Evolutionary conservation across 257 asterid genomes (phyloP), one percentile per base, ranked within the genome.

Genomic region (Paulownia fortunei): DNA sequence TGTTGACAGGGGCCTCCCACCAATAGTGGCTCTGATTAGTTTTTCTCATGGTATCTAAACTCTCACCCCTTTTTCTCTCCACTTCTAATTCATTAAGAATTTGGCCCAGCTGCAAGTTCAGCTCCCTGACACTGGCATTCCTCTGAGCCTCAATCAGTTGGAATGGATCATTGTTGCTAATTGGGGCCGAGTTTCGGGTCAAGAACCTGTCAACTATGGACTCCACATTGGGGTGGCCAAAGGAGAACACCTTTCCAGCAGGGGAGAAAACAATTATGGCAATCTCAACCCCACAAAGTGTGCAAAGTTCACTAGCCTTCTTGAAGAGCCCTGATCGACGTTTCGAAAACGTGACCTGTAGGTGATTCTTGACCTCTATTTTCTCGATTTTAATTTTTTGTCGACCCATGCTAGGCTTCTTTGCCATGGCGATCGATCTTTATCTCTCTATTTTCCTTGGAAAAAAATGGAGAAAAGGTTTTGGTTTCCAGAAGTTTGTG

Each of bases 321-420:
- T 93, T 91, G 87, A 87, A 90, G 0, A 91, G 85, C 4, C 97
- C 97, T 0, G 89, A 82, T 4, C 94, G 86, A 0, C 96, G 91
- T 34, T 91, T 93, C 8, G 97, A 90, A 60, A 93, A 91, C 0
- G 98, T 91, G 0, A 93, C 98, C 30, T 87, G 94, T 0, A 91
- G 82, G 78, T 91, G 96, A 30, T 84, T 90, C 52, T 88, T 89
- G 0, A 85, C 86, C 69, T 91, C 88, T 3, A 93, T 93, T 80
- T 91, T 93, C n/a, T 87, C 87, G 18, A 91, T 89, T 58, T 93
- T 90, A 77, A 91, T 92, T 90, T 89, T 91, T 76, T 89, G 94
- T 0, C 94, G 77, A 2, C 98, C 98, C 87, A 90, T 74, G 77
- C 89, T 91, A 0, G 92, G 90, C 30, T 87, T 88, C 74, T 86